Base-by-base conservation (phyloP, 2,329 filamentous ascomycete species). In the Colletotrichum tanaceti region DNA sequence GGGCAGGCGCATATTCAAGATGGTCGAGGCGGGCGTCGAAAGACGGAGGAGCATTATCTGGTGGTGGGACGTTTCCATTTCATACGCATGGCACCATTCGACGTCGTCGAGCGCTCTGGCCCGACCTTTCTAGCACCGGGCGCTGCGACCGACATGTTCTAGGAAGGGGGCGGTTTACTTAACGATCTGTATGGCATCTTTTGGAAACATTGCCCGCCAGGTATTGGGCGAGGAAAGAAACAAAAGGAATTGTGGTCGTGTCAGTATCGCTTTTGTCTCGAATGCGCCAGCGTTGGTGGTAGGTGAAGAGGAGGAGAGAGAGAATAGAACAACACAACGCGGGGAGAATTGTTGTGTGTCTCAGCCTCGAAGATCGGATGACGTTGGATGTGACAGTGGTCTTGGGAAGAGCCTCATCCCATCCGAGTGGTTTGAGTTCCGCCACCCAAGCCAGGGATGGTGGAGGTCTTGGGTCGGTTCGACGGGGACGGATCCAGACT, bases 1-100 rank as follows among this genome's bases (percentile, higher is more conserved):
- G 86, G 89, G 88, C 6, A 78, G 88, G 71, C 79, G 79, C 75
- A 88, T 86, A 73, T 79, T 83, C 57, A 87, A 88, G 55, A 73
- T 76, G 46, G 82, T 87, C 43, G 80, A 85, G 63, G 79, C 85
- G n/a, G 71, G 67, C 43, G 60, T 77, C 44, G 76, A 68, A 77
- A 54, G 76, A 74, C 63, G 72, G 73, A 28, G 28, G 28, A 28
- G 65, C 64, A 69, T 63, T 71, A 61, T 61, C 61, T 68, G 43
- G 66, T 58, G 61, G 65, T 41, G 60, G 68, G 50, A 55, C 59
- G 65, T 70, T 70, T 64, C 65, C 59, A 70, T 64, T 68, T 65
- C 70, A 72, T 61, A 66, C 63, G 72, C 62, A 64, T 58, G 68
- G 55, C 60, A 66, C 54, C 68, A 70, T 63, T 63, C 28, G 28